Percentiles rank a stretch among this genome's conserved stretches.
These are phyloP conservation scores for Curvularia sp. DNA, from an alignment of 2,329 filamentous ascomycete species.

Conservation along the genomic window DNA sequence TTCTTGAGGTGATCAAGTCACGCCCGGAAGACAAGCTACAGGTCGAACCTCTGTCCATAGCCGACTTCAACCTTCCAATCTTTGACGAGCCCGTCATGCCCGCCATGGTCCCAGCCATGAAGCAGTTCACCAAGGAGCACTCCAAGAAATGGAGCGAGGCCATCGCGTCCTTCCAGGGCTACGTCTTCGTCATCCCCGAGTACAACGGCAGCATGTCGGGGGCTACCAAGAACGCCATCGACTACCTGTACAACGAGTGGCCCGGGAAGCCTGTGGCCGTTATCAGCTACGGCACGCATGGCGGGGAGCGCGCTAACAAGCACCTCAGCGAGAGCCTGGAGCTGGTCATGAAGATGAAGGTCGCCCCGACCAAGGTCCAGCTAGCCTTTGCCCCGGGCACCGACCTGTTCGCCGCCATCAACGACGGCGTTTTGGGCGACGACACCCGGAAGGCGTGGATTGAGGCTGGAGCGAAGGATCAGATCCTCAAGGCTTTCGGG, in stretches of 20 bases:
- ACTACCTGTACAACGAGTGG: constrained; percentile 68
- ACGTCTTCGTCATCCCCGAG: constrained; percentile 61
- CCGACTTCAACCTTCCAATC: constrained; percentile 55
- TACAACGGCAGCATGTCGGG: constrained; percentile 66
- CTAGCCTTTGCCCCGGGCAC: constrained; percentile 12
- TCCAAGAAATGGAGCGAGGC: constrained; percentile 56
- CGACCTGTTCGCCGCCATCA: constrained; percentile 11
- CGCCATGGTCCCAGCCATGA: constrained; percentile 47
- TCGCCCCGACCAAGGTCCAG: constrained; percentile 14
- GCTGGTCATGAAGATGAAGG: constrained; percentile 19
- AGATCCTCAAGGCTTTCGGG: constrained; percentile 15
- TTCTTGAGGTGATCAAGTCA: constrained; percentile 12
- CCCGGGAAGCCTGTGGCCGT: constrained; percentile 62
- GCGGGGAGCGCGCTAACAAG: constrained; percentile 42
- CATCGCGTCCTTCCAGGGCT: constrained; percentile 57
- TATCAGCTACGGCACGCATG: constrained; percentile 62
- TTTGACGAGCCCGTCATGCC: constrained; percentile 56
- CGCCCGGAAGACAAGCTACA: constrained; percentile 13
- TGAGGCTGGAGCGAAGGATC: constrained; percentile 12
- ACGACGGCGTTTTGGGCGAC: constrained; percentile 12
- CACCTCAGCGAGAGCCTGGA: constrained; percentile 14
- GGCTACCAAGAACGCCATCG: constrained; percentile 67
- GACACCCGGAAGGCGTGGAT: constrained; percentile 13
- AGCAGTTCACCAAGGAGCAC: constrained; percentile 53
- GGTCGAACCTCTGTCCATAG: constrained; percentile 29